Percentiles rank a stretch among this genome's conserved stretches.
phyloP scores from a whole-genome alignment of 805 yeast genomes.

The Kazachstania psychrophila region DNA sequence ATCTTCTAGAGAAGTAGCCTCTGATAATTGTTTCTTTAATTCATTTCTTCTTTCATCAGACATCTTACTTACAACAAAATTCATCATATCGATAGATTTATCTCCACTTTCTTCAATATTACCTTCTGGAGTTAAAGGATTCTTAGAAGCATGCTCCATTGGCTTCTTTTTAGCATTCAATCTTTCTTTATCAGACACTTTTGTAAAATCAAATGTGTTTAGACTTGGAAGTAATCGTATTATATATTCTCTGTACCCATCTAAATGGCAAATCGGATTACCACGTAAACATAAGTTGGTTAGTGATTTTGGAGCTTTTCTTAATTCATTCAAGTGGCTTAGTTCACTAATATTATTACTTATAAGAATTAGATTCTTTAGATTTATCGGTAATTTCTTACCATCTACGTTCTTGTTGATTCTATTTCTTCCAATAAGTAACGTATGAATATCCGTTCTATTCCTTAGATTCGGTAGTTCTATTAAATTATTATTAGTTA shows the following conservation, averaged over 20 bases:
- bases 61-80: constrained; percentile 36
- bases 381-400: constrained; percentile 20
- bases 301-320: constrained; percentile 34
- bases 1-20: constrained; percentile 64
- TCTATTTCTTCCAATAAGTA: constrained; percentile 57
- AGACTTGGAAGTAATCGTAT: constrained; percentile 58
- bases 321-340: constrained; percentile 36
- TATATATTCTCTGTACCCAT: constrained; percentile 50
- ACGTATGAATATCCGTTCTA: constrained; percentile 35
- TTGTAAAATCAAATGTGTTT: constrained; percentile 56
- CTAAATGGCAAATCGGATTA: constrained; percentile 44
- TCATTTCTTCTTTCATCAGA: constrained; percentile 44
- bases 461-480: constrained; percentile 41
- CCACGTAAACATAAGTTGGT: constrained; percentile 43
- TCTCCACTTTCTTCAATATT: constrained; percentile 9
- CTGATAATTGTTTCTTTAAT: constrained; percentile 45
- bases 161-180: constrained; percentile 25
- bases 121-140: constrained; percentile 13
- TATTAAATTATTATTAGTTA: constrained; percentile 65
- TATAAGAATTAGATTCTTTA: constrained; percentile 44
- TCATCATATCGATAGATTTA: constrained; percentile 30
- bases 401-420: constrained; percentile 35
- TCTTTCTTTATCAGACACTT: constrained; percentile 44
- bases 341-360: constrained; percentile 47
- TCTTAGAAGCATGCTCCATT: constrained; percentile 6